Base-by-base conservation (phyloP, 2,329 filamentous ascomycete species). In the Myriosclerotinia curreyana region DNA sequence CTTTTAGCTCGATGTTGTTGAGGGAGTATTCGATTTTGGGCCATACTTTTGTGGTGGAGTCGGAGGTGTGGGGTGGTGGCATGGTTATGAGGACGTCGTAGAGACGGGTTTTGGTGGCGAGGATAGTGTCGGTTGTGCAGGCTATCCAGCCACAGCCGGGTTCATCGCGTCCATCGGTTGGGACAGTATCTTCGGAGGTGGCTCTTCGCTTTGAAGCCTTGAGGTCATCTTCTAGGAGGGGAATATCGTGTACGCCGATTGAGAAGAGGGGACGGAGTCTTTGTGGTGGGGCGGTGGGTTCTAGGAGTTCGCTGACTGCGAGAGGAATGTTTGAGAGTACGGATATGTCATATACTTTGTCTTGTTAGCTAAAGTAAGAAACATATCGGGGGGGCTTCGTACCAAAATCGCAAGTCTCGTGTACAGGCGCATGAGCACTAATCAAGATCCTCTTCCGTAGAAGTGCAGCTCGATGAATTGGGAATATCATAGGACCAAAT, bases 61-160 rank as follows among this genome's bases (percentile, higher is more conserved):
- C 79, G 61, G 83, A 78, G 4, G 84, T 77, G 70, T 88, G 80
- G 7, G 82, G 75, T 0, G 86, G 82, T 0, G 92, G 91, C 73
- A 98, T 83, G 62, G 91, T 91, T 66, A 98, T 88, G 48, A 97
- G 83, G 71, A 97, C 82, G 74, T 99, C 95, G 81, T 92, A 98
- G 2, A 99, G 83, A 2, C 89, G 84, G 59, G 87, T 85, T 78
- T 98, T 98, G 76, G 91, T 89, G 54, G 86, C 87, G 17, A 99
- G 82, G 65, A 99, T 95, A 73, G 90, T 94, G 77, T 99, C 95
- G 1, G 94, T 98, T 3, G 94, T 97, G 76, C 93, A 97, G 15
- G 94, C 95, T 65, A 96, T 88, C 92, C 93, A 99, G 48, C 92
- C 90, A 17, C 82, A 78, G 40, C 81, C 81, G 31, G 77, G 74